These are phyloP conservation scores for Bacidia rubella DNA, from an alignment of 495 filamentous ascomycete species.

Conservation along the genomic window DNA sequence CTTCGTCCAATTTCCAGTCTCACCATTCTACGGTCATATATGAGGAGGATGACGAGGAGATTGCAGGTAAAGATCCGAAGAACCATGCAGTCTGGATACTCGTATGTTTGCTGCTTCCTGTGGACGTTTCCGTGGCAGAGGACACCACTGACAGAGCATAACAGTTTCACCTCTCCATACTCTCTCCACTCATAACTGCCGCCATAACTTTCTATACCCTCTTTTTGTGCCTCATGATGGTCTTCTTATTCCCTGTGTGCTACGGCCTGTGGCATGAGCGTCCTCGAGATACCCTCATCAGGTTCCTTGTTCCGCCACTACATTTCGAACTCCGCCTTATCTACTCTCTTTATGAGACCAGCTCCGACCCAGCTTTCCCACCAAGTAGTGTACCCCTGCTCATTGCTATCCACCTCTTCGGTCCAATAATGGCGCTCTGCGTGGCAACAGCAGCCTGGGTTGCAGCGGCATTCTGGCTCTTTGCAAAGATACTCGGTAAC, in stretches of 20 bases:
- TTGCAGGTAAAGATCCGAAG: constrained; percentile 10
- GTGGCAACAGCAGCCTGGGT: constrained; percentile 45
- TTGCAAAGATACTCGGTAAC: constrained; percentile 46
- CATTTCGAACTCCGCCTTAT: constrained; percentile 30
- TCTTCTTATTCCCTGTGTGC: constrained; percentile 31
- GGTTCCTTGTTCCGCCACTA: constrained; percentile 30
- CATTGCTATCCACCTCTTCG: constrained; percentile 36
- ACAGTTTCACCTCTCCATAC: constrained; percentile 37
- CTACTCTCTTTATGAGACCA: constrained; percentile 22
- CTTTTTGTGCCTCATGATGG: constrained; percentile 28
- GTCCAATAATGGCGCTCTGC: constrained; percentile 39
- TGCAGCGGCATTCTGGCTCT: constrained; percentile 50
- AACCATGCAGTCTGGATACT: constrained; percentile 21
- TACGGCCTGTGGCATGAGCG: constrained; percentile 26
- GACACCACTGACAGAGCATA: not conserved
- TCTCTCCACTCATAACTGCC: constrained; percentile 34
- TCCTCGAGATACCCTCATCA: constrained; percentile 27
- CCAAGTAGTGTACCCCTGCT: constrained; percentile 23
- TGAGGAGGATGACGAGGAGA: constrained; percentile 7
- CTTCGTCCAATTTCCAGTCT: not conserved
- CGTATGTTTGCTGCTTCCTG: constrained; percentile 7
- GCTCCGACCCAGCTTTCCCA: constrained; percentile 17
- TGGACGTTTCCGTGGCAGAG: not conserved
- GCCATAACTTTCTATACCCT: constrained; percentile 32
- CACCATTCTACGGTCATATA: not conserved